A percentile compares a stretch with the other conserved stretches of the same genome.
Conservation (phyloP, 179 eudicot species). For the Spergularia azorica region DNA sequence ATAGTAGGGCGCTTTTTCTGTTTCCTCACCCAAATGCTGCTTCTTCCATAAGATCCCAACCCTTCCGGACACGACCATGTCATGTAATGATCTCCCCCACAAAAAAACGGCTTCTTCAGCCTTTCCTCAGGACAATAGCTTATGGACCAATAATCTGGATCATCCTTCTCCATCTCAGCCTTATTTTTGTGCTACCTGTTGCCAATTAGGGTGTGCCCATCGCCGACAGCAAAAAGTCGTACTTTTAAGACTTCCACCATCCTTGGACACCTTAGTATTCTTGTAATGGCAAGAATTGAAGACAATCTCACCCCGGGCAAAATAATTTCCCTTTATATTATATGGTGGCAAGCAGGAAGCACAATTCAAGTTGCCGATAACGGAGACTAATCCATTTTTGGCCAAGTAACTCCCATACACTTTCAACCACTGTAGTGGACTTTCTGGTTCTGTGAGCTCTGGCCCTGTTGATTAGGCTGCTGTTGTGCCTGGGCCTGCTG, state of each 20-base stretch:
- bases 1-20: slow-evolving; percentile 12
- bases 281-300: slow-evolving; percentile 30
- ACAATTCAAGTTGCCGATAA: slow-evolving; percentile 61
- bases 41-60: slow-evolving; percentile 37
- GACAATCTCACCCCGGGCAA: slow-evolving; percentile 26
- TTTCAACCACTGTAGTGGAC: slow-evolving; percentile 78
- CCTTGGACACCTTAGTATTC: slow-evolving; percentile 27
- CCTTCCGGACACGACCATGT: slow-evolving; percentile 56
- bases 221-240: slow-evolving; percentile 29
- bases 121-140: slow-evolving; percentile 30
- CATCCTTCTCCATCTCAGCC: slow-evolving; percentile 54
- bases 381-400: slow-evolving; percentile 55
- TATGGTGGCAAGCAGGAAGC: slow-evolving; percentile 42
- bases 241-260: slow-evolving; percentile 27
- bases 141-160: slow-evolving; percentile 41
- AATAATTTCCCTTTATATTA: slow-evolving; percentile 16
- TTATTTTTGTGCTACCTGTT: slow-evolving; percentile 46
- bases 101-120: slow-evolving; percentile 20
- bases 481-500: slow-evolving; percentile 47
- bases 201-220: slow-evolving; percentile 35
- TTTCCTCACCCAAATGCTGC: slow-evolving; percentile 24
- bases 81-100: slow-evolving; percentile 52
- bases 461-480: slow-evolving; percentile 60
- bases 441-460: slow-evolving; percentile 66
- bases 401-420: slow-evolving; percentile 20